A percentile compares a stretch with the other conserved stretches of the same genome.
phyloP scores from a whole-genome alignment of 306 rosid genomes.

The Aeschynomene evenia region DNA sequence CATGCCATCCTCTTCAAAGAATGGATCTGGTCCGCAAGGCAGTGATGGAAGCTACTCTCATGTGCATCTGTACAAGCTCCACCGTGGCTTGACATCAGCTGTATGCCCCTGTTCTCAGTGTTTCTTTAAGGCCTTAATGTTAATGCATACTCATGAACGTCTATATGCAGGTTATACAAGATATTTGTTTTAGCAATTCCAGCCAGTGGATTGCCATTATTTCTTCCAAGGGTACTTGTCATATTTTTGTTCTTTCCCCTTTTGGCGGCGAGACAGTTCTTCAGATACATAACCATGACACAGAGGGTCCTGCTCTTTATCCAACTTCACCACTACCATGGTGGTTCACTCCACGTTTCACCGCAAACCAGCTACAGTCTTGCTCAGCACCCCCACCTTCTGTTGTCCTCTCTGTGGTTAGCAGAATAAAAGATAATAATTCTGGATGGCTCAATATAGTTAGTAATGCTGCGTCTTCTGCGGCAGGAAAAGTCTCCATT shows the following conservation, averaged over 20 bases:
- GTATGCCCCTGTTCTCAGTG: conserved; percentile 43
- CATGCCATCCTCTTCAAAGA: conserved; percentile 61
- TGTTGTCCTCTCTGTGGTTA: conserved; percentile 82
- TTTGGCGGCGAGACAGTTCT: conserved; percentile 74
- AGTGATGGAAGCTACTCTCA: conserved; percentile 61
- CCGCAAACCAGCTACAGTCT: conserved; percentile 56
- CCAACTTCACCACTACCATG: conserved; percentile 72
- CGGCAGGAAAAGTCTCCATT: conserved; percentile 67
- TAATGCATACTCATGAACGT: conserved; percentile 22
- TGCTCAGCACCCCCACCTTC: conserved; percentile 74
- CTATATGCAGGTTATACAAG: conserved; percentile 65
- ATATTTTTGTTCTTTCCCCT: conserved; percentile 67
- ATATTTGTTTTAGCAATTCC: conserved; percentile 65
- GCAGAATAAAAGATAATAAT: conserved; percentile 81
- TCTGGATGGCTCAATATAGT: conserved; percentile 91
- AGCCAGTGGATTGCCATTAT: conserved; percentile 78
- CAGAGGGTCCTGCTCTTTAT: conserved; percentile 58
- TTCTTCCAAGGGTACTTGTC: conserved; percentile 76
- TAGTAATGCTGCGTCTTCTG: conserved; percentile 84
- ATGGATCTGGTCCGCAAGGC: conserved; percentile 51
- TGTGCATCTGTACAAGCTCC: conserved; percentile 78
- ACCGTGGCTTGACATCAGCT: conserved; percentile 84
- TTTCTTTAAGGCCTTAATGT: conserved; percentile 15
- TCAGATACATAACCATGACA: conserved; percentile 52
- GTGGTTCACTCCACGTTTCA: conserved; percentile 83